Evolutionary conservation across 495 filamentous ascomycete genomes (phyloP).

Genomic region (Xylaria bambusicola): DNA sequence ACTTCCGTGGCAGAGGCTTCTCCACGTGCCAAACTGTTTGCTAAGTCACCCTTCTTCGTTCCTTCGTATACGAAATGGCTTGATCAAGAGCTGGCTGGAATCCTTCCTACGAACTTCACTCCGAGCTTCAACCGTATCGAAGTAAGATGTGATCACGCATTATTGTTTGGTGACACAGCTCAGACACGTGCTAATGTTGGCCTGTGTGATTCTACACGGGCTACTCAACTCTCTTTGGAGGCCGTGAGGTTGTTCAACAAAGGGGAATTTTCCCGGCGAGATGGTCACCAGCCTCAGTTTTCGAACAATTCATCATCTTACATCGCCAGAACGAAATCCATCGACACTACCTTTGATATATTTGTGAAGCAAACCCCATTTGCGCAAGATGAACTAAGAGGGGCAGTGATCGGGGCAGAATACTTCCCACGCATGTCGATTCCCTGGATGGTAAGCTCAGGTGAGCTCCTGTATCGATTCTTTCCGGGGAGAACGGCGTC

Average conservation of each 20-base stretch:
- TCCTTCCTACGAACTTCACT: not conserved
- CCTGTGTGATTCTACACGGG: too few species aligned
- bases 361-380: constrained; percentile 2
- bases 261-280: not conserved
- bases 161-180: not conserved
- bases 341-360: not conserved
- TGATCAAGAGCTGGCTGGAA: not conserved
- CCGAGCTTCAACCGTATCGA: not conserved
- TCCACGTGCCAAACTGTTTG: not conserved
- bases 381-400: not conserved
- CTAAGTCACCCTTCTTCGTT: not conserved
- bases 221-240: not conserved
- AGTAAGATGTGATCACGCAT: not conserved
- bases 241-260: not conserved
- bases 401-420: not conserved
- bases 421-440: not conserved
- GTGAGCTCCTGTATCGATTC: constrained; percentile 5
- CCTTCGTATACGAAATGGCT: not conserved
- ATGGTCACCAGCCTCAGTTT: not conserved
- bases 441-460: not conserved
- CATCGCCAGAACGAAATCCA: not conserved
- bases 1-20: not conserved
- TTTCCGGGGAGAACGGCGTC: not conserved
- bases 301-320: constrained; percentile 3
- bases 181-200: not conserved